Conservation (phyloP, 164 flowering plant species). For the Malania oleifera region DNA sequence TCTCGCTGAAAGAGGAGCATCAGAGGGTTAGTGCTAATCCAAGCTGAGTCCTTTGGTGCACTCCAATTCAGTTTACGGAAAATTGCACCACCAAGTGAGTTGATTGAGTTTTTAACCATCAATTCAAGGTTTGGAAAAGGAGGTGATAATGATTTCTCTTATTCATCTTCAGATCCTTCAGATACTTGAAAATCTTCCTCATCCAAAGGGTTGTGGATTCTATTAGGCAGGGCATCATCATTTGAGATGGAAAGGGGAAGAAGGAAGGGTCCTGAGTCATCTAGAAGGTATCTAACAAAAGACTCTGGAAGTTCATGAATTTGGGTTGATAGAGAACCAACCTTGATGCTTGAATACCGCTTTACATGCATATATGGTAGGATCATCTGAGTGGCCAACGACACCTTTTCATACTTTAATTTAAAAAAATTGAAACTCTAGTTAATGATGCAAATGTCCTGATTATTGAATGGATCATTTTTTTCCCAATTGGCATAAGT, state of each 20-base stretch:
- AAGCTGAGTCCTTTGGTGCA: constrained; percentile 86
- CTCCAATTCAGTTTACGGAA: constrained; percentile 97
- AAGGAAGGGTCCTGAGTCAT: constrained; percentile 74
- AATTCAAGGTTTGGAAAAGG: constrained; percentile 78
- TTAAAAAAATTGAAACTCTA: no score
- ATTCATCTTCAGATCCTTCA: constrained; percentile 69
- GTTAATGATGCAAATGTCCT: no score
- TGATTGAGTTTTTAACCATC: constrained; percentile 56
- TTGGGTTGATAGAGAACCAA: constrained; percentile 60
- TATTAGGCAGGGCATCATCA: constrained; percentile 77
- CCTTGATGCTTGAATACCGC: no score
- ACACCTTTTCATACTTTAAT: no score
- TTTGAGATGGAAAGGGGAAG: constrained; percentile 64
- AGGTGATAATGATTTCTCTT: constrained; percentile 42
- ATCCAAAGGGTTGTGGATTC: constrained; percentile 60
- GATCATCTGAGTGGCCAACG: no score
- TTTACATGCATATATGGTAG: no score
- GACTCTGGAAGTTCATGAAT: constrained; percentile 79
- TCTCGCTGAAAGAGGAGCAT: constrained; percentile 75
- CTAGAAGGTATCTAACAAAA: constrained; percentile 72
- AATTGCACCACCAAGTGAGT: constrained; percentile 66
- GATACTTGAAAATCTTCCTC: constrained; percentile 56
- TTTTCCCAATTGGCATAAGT: no score
- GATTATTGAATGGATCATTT: no score
- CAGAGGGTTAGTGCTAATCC: constrained; percentile 72